These are phyloP conservation scores for Venturia aucupariae DNA, from an alignment of 2,329 filamentous ascomycete genomes.

Conservation along the genomic window DNA sequence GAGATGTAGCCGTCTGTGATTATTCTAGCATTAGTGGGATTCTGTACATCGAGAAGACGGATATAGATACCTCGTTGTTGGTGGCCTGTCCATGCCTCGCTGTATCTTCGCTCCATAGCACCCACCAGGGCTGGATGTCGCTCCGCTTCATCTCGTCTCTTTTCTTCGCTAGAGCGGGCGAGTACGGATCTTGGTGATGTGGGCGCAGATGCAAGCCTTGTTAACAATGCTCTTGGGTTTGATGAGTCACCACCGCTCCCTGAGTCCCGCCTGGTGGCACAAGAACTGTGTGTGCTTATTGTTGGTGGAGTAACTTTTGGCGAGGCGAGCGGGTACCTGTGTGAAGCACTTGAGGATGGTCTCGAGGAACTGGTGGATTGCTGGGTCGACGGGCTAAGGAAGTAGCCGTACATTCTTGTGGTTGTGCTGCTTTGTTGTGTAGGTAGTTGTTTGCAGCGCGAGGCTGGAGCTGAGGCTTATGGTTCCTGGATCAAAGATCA, in stretches of 20 bases:
- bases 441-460: neutral
- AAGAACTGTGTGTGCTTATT: conserved; percentile 32
- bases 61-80: conserved; percentile 7
- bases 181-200: conserved; percentile 2
- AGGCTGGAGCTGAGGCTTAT: conserved; percentile 1
- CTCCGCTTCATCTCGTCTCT: neutral
- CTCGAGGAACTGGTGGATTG: conserved; percentile 22
- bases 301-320: conserved; percentile 37
- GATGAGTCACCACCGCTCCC: conserved; percentile 31
- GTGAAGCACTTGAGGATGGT: conserved; percentile 25
- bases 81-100: conserved; percentile 11
- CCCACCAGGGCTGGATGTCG: conserved; percentile 11
- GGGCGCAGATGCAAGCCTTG: conserved; percentile 32
- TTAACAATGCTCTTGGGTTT: conserved; percentile 33
- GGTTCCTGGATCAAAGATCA: neutral
- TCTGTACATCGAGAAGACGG: neutral
- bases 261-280: conserved; percentile 31
- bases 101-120: conserved; percentile 14
- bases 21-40: neutral
- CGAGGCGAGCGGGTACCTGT: conserved; percentile 35
- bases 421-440: neutral
- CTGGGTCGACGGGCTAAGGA: conserved; percentile 28
- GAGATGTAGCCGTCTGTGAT: conserved; percentile 59
- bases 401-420: conserved; percentile 26
- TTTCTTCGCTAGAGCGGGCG: neutral